These are phyloP conservation scores for Globisporangium irregulare DNA, from an alignment of 352 stramenopile species.

Conservation along the genomic window DNA sequence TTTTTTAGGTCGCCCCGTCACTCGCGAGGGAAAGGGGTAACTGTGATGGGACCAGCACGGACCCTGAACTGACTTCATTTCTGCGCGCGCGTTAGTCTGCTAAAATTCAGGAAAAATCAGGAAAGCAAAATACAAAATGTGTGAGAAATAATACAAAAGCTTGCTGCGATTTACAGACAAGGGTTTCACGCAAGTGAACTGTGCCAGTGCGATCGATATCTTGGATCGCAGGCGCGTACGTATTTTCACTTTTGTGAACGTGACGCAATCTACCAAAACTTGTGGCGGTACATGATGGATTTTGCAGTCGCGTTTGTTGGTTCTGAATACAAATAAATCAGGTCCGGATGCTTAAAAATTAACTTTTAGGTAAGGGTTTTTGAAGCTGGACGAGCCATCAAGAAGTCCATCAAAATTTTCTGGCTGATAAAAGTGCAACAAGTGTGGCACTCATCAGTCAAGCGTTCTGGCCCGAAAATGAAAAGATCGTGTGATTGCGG, in stretches of 20 bases:
- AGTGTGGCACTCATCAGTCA: background rate
- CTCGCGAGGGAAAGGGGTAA: background rate
- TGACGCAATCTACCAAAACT: background rate
- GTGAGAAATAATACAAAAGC: background rate
- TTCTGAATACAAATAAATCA: background rate
- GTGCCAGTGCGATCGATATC: no score
- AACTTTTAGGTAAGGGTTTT: background rate
- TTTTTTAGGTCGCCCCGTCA: background rate
- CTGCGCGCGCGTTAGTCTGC: background rate
- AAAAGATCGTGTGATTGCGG: background rate
- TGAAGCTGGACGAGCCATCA: background rate
- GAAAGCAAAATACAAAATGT: background rate
- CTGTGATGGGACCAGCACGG: background rate
- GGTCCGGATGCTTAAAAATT: background rate
- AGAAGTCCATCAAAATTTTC: background rate
- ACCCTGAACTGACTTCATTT: background rate
- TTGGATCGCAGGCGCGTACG: background rate
- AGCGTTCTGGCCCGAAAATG: background rate
- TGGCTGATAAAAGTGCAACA: background rate
- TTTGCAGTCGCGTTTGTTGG: background rate
- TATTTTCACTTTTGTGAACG: background rate
- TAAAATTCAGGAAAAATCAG: background rate
- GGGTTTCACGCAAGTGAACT: no score
- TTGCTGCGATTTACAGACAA: background rate
- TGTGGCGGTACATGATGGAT: no score